Evolutionary conservation across 306 rosid genomes (phyloP), one percentile per base, ranked within the genome.

Genomic region (Delonix regia): DNA sequence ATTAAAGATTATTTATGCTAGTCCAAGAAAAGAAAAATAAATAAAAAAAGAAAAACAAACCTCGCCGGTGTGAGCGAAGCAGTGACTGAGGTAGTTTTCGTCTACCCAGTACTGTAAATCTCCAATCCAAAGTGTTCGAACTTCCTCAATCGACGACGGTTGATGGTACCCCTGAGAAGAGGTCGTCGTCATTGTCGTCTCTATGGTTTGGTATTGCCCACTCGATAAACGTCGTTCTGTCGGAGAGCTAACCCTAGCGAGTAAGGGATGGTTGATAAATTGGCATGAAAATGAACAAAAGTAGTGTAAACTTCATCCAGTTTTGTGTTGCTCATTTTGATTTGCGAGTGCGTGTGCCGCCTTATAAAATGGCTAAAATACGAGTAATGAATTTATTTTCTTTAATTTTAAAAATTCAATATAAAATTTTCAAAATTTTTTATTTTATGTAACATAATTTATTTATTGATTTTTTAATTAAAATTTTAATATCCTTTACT

Each of bases 31-130:
- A 3, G 2, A 12, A 69, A 49, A 47, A 49, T 5, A 16, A 9
- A 3, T 86, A 42, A 2, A 0, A 22, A 13, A 63, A 18, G 9
- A 21, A 19, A 0, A 39, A 65, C 19, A 13, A 13, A 90, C 97
- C 81, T 91, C 96, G 85, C 97, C 96, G 15, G 96, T 82, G 86
- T 94, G 98, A 73, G 98, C 86, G 47, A 91, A 94, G 81, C 97
- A 91, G 60, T 80, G 82, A 42, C 45, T 85, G 30, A 94, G 96
- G 72, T 94, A 94, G 51, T 81, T 80, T 59, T 94, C 97, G 59
- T 94, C 98, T 66, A 91, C 92, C 98, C 97, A 94, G 73, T 90
- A 94, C 86, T 94, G 98, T 53, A 94, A 85, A 85, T 94, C 96
- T 13, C 98, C 98, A 63, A 94, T 94, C 97, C 96, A 94, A 0